Evolutionary conservation across 306 rosid genomes (phyloP), one percentile per base, ranked within the genome.

Genomic region (Nissolia schottii): DNA sequence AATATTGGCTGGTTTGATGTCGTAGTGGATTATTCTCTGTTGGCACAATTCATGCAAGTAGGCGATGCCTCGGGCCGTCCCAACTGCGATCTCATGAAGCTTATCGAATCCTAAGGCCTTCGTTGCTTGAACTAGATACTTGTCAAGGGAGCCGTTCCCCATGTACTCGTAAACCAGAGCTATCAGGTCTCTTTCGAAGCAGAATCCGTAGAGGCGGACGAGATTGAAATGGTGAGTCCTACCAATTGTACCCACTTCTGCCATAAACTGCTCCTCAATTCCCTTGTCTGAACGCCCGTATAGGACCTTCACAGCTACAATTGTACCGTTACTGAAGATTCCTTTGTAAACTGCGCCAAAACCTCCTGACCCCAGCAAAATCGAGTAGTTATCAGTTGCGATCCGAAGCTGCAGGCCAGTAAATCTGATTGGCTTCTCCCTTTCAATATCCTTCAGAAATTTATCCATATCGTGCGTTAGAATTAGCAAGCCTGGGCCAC

Each of bases 1-100:
- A 64, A 87, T 78, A 22, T 87, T 87, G 32, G 55, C 87, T 0
- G 89, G 92, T 27, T 87, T 87, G 24, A 82, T 85, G 45, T 85
- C 89, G 9, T 85, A 87, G 49, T 85, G 89, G 49, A 87, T 57
- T 61, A 87, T 87, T 69, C 80, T 76, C 0, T 85, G 87, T 23
- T 76, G 71, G 5, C 92, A 83, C 51, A 60, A 78, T 74, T 85
- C 92, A 22, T 82, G 89, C 48, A 82, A 64, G 28, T 85, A 85
- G 0, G 89, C 79, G 7, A 85, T 74, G 2, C 84, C 89, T 64
- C 67, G 64, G 0, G 92, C 87, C 0, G 89, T 82, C 6, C 87
- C 87, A 11, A 82, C 24, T 0, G 86, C 86, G 55, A 85, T 83
- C 34, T 85, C 82, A 18, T 76, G 86, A 41, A 85, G 84, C 58